These are phyloP conservation scores for Kwoniella sp. DNA, from an alignment of 768 basidiomycete species.

Conservation along the genomic window DNA sequence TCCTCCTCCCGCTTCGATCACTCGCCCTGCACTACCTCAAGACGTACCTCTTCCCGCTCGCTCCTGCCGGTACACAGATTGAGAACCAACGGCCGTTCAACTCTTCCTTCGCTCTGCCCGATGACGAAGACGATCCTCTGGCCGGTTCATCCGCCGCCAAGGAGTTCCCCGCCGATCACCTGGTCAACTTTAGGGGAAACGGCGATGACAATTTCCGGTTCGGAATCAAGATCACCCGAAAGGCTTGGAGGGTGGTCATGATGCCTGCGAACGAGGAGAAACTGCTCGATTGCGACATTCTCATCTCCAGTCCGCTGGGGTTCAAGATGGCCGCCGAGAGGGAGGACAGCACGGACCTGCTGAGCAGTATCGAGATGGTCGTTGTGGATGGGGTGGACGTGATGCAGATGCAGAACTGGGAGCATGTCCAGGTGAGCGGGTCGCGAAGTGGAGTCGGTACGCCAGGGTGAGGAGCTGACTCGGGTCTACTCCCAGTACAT, in stretches of 20 bases:
- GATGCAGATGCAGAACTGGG: slow-evolving; percentile 98
- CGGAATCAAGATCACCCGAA: slow-evolving; percentile 86
- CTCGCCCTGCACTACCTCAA: slow-evolving; percentile 76
- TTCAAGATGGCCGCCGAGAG: slow-evolving; percentile 87
- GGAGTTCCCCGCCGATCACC: slow-evolving; percentile 78
- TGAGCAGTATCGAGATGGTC: slow-evolving; percentile 86
- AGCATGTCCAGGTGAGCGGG: slow-evolving; percentile 75
- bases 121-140: slow-evolving; percentile 62
- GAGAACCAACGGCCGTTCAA: slow-evolving; percentile 82
- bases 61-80: slow-evolving; percentile 65
- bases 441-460: too few species aligned
- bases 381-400: slow-evolving; percentile 91
- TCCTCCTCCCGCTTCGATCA: slow-evolving; percentile 90
- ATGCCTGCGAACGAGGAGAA: slow-evolving; percentile 55
- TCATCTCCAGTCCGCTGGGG: slow-evolving; percentile 89
- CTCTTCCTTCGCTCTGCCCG: slow-evolving; percentile 75
- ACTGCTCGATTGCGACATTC: slow-evolving; percentile 81
- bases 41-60: slow-evolving; percentile 71
- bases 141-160: slow-evolving; percentile 59
- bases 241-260: slow-evolving; percentile 60
- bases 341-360: slow-evolving; percentile 86
- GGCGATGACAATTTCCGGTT: slow-evolving; percentile 91
- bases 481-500: slow-evolving; percentile 60
- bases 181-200: slow-evolving; percentile 93
- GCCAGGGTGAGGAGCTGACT: too few species aligned